Conservation (phyloP, 192 early-diverging fungal species). For the Podila epigama region DNA sequence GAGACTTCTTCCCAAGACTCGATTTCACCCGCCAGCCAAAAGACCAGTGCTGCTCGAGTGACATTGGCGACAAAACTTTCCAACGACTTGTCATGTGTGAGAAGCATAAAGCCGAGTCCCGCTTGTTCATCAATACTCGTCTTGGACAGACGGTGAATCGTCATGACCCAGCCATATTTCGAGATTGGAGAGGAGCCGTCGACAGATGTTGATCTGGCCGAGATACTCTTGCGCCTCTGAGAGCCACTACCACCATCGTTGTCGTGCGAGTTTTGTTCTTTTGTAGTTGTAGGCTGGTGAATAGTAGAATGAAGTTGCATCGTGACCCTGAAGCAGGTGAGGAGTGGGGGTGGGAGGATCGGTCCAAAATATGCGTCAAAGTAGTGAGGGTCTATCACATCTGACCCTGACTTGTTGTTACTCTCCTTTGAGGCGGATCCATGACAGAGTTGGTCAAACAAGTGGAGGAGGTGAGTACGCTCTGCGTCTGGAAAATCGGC, state of each 20-base stretch:
- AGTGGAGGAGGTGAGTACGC: conserved; percentile 8
- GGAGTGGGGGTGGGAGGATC: conserved; percentile 24
- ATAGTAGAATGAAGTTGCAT: conserved; percentile 41
- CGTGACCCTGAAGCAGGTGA: conserved; percentile 35
- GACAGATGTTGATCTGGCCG: conserved; percentile 31
- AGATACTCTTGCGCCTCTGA: conserved; percentile 3
- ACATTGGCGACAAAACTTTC: conserved; percentile 42
- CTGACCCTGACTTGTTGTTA: conserved; percentile 4
- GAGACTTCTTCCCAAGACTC: conserved; percentile 33
- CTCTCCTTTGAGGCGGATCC: not conserved
- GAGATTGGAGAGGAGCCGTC: conserved; percentile 30
- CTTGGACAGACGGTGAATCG: conserved; percentile 40
- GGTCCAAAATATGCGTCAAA: conserved; percentile 32
- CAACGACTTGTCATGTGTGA: conserved; percentile 37
- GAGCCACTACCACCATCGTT: too few relatives aligned
- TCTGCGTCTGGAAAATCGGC: conserved; percentile 39
- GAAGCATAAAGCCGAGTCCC: conserved; percentile 39
- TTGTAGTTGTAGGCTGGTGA: conserved; percentile 6
- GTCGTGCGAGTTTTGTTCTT: not conserved
- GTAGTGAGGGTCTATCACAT: conserved; percentile 24
- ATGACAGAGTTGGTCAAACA: conserved; percentile 28
- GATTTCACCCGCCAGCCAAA: conserved; percentile 45
- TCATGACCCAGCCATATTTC: conserved; percentile 47
- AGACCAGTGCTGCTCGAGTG: conserved; percentile 35
- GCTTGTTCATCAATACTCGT: conserved; percentile 45